A percentile compares a stretch with the other conserved stretches of the same genome.
These are phyloP conservation scores for Wolfiporia cocos DNA, from an alignment of 1,284 basidiomycete species.

Conservation along the genomic window DNA sequence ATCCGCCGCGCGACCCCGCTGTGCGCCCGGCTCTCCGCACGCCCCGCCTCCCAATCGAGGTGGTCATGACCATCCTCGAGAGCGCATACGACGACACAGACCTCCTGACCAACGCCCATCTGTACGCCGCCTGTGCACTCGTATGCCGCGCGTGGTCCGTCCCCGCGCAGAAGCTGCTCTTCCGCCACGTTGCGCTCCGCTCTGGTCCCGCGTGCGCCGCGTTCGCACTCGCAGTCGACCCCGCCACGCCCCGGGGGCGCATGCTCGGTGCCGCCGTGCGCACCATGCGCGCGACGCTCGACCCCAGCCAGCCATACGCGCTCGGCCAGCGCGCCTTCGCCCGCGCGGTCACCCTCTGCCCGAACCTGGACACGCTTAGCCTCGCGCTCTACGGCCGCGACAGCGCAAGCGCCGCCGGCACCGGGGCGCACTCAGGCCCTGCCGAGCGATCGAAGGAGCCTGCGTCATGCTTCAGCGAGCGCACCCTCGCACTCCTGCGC, in stretches of 20 bases:
- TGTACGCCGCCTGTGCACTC: constrained; percentile 49
- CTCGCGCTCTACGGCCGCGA: constrained; percentile 54
- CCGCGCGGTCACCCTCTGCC: constrained; percentile 48
- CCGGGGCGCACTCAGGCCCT: constrained; percentile 40
- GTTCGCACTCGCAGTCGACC: constrained; percentile 46
- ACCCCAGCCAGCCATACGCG: constrained; percentile 58
- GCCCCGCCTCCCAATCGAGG: constrained; percentile 47
- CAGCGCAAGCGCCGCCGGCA: constrained; percentile 38
- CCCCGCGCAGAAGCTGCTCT: constrained; percentile 57
- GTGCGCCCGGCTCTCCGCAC: constrained; percentile 7
- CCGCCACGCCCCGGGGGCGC: constrained; percentile 37
- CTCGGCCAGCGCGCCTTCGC: constrained; percentile 53
- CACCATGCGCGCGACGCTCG: constrained; percentile 48
- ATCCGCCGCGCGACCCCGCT: constrained; percentile 16
- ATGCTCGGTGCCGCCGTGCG: constrained; percentile 47
- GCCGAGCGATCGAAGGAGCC: constrained; percentile 41
- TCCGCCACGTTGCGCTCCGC: constrained; percentile 46
- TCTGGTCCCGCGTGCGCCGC: constrained; percentile 46
- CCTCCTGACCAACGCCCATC: constrained; percentile 29
- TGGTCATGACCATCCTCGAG: constrained; percentile 58
- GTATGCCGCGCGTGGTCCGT: constrained; percentile 61
- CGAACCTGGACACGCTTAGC: constrained; percentile 48
- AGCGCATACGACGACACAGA: constrained; percentile 38
- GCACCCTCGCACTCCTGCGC: constrained; percentile 44
- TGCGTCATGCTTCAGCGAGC: constrained; percentile 49